Evolutionary conservation across 805 yeast species (phyloP), one percentile per base, ranked within the genome.

Genomic region (Pichia kluyveri): DNA sequence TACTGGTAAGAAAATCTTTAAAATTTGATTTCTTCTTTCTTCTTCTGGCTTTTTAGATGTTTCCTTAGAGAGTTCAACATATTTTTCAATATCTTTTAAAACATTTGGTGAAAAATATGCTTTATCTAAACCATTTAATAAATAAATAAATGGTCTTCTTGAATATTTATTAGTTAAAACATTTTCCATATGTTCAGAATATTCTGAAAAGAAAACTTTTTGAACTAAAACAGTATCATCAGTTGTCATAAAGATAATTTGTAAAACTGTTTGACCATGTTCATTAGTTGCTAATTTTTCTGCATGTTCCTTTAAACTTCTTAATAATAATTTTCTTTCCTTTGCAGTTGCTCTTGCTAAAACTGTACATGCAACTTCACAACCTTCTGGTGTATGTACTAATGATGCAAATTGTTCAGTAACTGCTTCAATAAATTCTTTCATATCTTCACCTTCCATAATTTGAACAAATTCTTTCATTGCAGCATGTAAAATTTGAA

Each of bases 401-500:
- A 91, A 75, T 69, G 91, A 97, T 18, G 96, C 96, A 63, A 88
- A 75, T 63, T 89, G 96, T 60, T 90, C 97, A 46, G 80, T 77
- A 52, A 91, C 70, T 41, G 88, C 69, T 52, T 89, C 96, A 56
- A 89, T 79, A 60, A 91, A 82, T 47, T 86, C 96, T 56, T 84
- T 75, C 49, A 82, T 77, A 64, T 87, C 91, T 40, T 76, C 73
- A 42, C 75, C 79, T 51, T 79, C 79, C 53, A 88, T 79, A 51
- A 88, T 82, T 52, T 81, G 77, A 43, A 80, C 77, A 60, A 85
- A 88, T 65, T 91, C 96, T 62, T 76, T 82, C 96, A 91, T 88
- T 45, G 95, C 96, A 38, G 96, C 96, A 66, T 91, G 98, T 63
- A 91, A 77, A 55, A 91, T 84, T 65, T 89, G 95, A 75, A 91